phyloP scores from a whole-genome alignment of 1,284 basidiomycete genomes.

The Ustilago nuda region DNA sequence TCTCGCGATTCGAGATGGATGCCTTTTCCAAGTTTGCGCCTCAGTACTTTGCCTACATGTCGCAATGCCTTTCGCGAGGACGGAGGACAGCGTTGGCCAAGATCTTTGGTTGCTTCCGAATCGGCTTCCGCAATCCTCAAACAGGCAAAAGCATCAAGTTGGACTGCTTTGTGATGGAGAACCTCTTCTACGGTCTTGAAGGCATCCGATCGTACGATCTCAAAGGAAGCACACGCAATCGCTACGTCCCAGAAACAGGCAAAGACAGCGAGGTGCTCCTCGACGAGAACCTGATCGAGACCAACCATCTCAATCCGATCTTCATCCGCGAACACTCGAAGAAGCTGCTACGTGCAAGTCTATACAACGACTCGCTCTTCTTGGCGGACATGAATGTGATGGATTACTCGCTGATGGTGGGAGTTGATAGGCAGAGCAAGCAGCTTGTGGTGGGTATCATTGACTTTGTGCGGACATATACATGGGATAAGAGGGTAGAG shows the following conservation, averaged over 20 bases:
- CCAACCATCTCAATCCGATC: slow-evolving; percentile 76
- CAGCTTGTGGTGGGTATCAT: slow-evolving; percentile 90
- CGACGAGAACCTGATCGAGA: slow-evolving; percentile 88
- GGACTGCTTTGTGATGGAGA: slow-evolving; percentile 97
- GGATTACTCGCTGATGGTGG: slow-evolving; percentile 98
- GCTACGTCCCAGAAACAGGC: slow-evolving; percentile 85
- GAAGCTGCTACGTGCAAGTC: slow-evolving; percentile 85
- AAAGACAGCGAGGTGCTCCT: slow-evolving; percentile 87
- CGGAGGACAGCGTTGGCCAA: slow-evolving; percentile 94
- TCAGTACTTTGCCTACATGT: slow-evolving; percentile 97
- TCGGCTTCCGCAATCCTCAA: slow-evolving; percentile 87
- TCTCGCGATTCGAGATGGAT: slow-evolving; percentile 90
- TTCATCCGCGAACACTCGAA: slow-evolving; percentile 96
- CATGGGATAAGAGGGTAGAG: slow-evolving; percentile 98
- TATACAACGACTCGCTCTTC: slow-evolving; percentile 89
- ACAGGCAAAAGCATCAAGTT: slow-evolving; percentile 85
- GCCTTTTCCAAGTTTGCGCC: slow-evolving; percentile 97
- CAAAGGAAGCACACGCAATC: slow-evolving; percentile 66
- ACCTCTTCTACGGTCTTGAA: slow-evolving; percentile 90
- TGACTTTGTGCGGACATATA: slow-evolving; percentile 92
- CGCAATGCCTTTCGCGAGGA: slow-evolving; percentile 72
- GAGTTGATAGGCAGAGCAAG: slow-evolving; percentile 73
- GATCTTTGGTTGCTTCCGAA: slow-evolving; percentile 96
- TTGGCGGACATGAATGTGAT: slow-evolving; percentile 91
- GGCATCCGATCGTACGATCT: slow-evolving; percentile 76